Conservation (phyloP, 148 eudicot genomes). For the Rhododendron williamsianum region DNA sequence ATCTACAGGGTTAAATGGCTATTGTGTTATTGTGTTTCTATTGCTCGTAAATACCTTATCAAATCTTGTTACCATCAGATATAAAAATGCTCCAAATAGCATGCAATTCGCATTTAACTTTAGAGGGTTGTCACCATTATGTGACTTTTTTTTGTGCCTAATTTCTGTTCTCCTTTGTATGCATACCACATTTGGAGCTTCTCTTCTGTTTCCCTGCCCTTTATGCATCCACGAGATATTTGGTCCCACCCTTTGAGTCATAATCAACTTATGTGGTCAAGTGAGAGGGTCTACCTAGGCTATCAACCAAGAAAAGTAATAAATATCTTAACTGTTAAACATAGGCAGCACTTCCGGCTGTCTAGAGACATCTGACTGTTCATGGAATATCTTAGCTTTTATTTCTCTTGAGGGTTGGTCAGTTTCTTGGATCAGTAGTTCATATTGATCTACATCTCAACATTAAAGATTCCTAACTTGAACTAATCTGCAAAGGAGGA, state of each 20-base stretch:
- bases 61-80: background rate
- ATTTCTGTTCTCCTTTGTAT: no score
- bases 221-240: background rate
- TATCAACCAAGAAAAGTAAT: background rate
- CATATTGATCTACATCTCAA: background rate
- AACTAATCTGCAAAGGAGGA: background rate
- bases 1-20: background rate
- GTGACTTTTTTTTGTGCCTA: no score
- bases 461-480: background rate
- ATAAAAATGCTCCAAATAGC: background rate
- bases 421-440: background rate
- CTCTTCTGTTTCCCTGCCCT: background rate
- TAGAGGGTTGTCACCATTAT: background rate
- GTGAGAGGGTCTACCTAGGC: background rate
- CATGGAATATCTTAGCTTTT: background rate
- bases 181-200: background rate
- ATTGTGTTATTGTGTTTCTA: background rate
- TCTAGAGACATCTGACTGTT: background rate
- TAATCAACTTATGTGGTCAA: background rate
- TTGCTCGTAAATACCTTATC: background rate
- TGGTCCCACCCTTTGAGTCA: background rate
- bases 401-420: background rate
- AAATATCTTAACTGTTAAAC: background rate
- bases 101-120: background rate
- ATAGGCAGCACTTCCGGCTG: background rate